Percentiles rank a stretch among this genome's conserved stretches.
phyloP scores from a whole-genome alignment of 192 early-diverging fungal genomes.

The Dissophora ornata region DNA sequence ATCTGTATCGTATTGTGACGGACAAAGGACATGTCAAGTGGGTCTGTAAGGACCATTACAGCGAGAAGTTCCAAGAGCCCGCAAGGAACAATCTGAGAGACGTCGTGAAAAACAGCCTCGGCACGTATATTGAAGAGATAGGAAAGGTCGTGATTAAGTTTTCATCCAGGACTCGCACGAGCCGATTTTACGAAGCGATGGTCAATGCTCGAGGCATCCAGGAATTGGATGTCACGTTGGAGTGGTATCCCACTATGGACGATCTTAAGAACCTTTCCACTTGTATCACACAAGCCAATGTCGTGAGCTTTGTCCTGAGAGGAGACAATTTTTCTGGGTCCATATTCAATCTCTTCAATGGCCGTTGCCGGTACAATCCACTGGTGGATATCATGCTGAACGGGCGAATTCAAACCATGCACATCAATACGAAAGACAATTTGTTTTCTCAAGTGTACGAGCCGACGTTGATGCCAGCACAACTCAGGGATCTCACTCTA shows the following conservation, averaged over 20 bases:
- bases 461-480: no score
- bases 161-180: not conserved
- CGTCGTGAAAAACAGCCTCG: not conserved
- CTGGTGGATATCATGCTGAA: not conserved
- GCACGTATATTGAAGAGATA: no score
- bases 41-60: conserved; percentile 28
- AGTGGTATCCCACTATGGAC: conserved; percentile 6
- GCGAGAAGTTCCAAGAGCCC: conserved; percentile 3
- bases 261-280: conserved; percentile 5
- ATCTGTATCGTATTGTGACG: conserved; percentile 21
- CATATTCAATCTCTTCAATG: not conserved
- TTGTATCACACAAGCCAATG: not conserved
- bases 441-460: no score
- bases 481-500: no score
- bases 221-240: conserved; percentile 6
- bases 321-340: no score
- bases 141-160: not conserved
- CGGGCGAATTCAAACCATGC: not conserved
- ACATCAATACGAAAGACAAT: no score
- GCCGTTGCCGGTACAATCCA: not conserved
- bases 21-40: conserved; percentile 21
- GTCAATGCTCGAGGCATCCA: conserved; percentile 2
- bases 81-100: not conserved
- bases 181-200: conserved; percentile 11
- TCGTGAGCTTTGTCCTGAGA: not conserved